These are phyloP conservation scores for Sanguinoderma infundibulare DNA, from an alignment of 1,284 basidiomycete species.

Conservation along the genomic window DNA sequence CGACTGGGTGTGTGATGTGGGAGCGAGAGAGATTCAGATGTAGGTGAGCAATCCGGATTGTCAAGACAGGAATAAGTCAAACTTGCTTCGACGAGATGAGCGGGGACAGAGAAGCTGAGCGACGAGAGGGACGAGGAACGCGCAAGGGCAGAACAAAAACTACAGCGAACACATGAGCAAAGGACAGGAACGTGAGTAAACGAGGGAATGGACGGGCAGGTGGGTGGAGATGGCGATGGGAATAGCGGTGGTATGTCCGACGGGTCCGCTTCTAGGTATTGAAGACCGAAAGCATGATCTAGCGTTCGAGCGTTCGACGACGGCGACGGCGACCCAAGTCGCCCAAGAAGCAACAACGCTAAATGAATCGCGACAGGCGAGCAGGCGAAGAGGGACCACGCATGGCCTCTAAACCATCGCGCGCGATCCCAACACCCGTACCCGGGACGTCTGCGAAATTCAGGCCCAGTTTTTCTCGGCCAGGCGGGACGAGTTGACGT, in stretches of 20 bases:
- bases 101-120: constrained; percentile 28
- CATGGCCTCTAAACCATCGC: no score
- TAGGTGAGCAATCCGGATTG: constrained; percentile 34
- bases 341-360: neutral
- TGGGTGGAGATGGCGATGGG: constrained; percentile 10
- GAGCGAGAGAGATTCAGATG: constrained; percentile 17
- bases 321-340: neutral
- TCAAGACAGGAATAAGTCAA: constrained; percentile 47
- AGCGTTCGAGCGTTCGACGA: no score
- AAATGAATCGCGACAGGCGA: neutral
- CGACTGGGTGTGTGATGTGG: constrained; percentile 18
- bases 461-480: constrained; percentile 68
- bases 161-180: constrained; percentile 31
- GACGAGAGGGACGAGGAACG: constrained; percentile 29
- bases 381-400: neutral
- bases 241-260: neutral
- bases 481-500: constrained; percentile 57
- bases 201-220: constrained; percentile 5
- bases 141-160: constrained; percentile 32
- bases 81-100: constrained; percentile 36
- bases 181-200: constrained; percentile 10
- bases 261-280: constrained; percentile 4
- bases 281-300: neutral
- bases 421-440: neutral
- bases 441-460: constrained; percentile 21